Evolutionary conservation across 2,329 filamentous ascomycete genomes (phyloP), one percentile per base, ranked within the genome.

Genomic region (Fusarium transvaalense): DNA sequence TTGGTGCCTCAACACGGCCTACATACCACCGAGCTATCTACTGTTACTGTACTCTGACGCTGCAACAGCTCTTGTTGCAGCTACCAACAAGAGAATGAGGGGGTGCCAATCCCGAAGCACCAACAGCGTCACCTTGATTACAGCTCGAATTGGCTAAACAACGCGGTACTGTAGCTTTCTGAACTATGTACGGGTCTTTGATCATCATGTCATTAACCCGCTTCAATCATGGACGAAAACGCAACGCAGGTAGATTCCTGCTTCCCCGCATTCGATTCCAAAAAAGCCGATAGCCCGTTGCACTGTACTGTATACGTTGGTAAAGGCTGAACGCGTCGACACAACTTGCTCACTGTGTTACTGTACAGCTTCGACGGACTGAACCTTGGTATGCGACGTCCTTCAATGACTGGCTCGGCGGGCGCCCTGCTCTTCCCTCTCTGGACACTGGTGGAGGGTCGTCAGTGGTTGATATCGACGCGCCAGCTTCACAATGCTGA

Each of bases 381-480:
- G 61, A 71, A 71, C 71, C 69, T 69, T 73, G 60, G 64, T 56
- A 66, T 69, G 62, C 61, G 66, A 67, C 62, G 45, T 64, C 47
- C 42, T 57, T 74, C 64, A 64, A 64, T 73, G 72, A 73, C 57
- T 73, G 71, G 68, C 55, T 66, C 68, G 62, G 38, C 60, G 54
- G 55, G 56, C 57, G 45, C 56, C 50, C 43, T 64, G 50, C 56
- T 61, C 63, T 45, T 67, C 58, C 58, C 25, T 48, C 61, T 73
- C 43, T 57, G 56, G 61, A 34, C 54, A 38, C 34, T 73, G 70
- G 57, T 76, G 75, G 75, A 76, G 75, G 75, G 75, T 76, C 65
- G 68, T 70, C 74, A 76, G 67, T 76, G 75, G 75, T 68, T 66
- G 69, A 66, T 65, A 75, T 58, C 57, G 42, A 51, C 53, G 55